A percentile compares a stretch with the other conserved stretches of the same genome.
These are phyloP conservation scores for Albugo laibachii DNA, from an alignment of 352 stramenopile genomes.

Conservation along the genomic window DNA sequence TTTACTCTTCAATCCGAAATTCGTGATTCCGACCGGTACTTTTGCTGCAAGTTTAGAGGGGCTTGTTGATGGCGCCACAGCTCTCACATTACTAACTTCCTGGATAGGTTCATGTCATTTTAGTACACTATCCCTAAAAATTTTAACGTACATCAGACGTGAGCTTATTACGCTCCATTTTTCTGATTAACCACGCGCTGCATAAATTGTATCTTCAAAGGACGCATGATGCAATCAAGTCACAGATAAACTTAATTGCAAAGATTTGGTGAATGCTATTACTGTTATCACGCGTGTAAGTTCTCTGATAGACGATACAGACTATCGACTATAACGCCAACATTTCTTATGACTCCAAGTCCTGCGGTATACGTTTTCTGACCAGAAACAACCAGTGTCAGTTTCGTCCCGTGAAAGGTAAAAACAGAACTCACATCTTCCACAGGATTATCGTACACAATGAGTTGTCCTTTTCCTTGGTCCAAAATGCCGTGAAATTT, in stretches of 20 bases:
- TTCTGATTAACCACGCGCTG: too few species aligned
- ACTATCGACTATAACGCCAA: slow-evolving; percentile 91
- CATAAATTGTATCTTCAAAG: too few species aligned
- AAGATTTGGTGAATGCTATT: background rate
- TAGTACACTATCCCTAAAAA: too few species aligned
- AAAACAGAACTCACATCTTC: slow-evolving; percentile 74
- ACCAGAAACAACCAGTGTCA: slow-evolving; percentile 1
- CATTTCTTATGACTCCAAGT: slow-evolving; percentile 91
- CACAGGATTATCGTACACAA: slow-evolving; percentile 89
- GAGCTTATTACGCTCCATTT: too few species aligned
- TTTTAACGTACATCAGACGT: too few species aligned
- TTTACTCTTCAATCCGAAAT: slow-evolving; percentile 21
- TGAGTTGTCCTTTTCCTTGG: slow-evolving; percentile 97
- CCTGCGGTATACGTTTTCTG: slow-evolving; percentile 85
- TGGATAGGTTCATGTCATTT: too few species aligned
- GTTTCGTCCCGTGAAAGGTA: background rate
- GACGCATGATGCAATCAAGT: too few species aligned
- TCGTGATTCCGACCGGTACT: slow-evolving; percentile 12
- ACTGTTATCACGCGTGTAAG: slow-evolving; percentile 34
- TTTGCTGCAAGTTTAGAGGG: slow-evolving; percentile 17
- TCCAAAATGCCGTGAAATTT: slow-evolving; percentile 98
- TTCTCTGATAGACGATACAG: slow-evolving; percentile 82
- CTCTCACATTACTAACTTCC: too few species aligned
- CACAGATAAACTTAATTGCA: too few species aligned
- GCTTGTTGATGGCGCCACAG: slow-evolving; percentile 33